phyloP scores from a whole-genome alignment of 2,329 filamentous ascomycete genomes.

The Fusarium humuli region DNA sequence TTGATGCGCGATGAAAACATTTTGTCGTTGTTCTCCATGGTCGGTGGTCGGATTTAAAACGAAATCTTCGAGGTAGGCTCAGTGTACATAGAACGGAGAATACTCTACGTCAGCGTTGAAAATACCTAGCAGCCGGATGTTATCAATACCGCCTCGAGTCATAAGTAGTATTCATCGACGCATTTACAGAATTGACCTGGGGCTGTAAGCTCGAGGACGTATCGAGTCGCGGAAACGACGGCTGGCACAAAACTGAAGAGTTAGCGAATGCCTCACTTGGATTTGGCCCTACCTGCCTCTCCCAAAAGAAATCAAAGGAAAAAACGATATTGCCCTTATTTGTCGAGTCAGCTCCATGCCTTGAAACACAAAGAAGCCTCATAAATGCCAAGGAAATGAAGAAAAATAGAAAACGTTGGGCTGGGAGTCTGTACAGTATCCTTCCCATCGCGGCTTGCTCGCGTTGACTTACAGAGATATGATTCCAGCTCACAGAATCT shows the following conservation, averaged over 20 bases:
- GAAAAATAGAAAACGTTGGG: not conserved
- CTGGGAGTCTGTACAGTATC: not conserved
- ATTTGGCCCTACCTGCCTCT: not conserved
- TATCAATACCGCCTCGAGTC: not conserved
- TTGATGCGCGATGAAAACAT: too few species aligned
- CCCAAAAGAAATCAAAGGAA: not conserved
- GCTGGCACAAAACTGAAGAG: not conserved
- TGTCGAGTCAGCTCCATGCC: not conserved
- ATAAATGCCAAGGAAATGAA: too few species aligned
- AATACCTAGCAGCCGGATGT: not conserved
- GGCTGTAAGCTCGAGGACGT: fast-evolving
- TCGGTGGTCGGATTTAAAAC: fast-evolving
- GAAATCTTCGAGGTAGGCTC: not conserved
- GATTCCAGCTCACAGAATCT: fast-evolving
- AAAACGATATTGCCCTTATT: fast-evolving
- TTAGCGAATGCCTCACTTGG: not conserved
- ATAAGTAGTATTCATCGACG: fast-evolving
- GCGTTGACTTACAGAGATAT: not conserved
- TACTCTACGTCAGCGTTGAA: fast-evolving
- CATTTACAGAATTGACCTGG: not conserved
- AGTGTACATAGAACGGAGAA: not conserved
- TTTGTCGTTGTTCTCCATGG: too few species aligned
- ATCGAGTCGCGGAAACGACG: not conserved
- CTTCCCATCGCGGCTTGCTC: not conserved
- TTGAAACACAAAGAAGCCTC: not conserved